Evolutionary conservation across 805 yeast species (phyloP), one percentile per base, ranked within the genome.

Genomic region (Zygosaccharomyces bisporus): DNA sequence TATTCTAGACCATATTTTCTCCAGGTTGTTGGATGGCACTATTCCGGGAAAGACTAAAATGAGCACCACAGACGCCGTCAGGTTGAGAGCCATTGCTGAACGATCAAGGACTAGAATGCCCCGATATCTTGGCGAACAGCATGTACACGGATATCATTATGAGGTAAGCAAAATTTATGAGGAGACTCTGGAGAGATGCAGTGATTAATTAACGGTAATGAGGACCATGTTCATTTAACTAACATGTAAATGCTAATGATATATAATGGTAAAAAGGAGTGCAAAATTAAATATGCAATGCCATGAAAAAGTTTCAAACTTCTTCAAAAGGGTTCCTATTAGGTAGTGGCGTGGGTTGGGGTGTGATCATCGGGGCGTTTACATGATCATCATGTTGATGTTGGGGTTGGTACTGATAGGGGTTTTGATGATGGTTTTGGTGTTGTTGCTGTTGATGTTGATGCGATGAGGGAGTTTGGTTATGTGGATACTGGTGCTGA

Each of bases 1-100:
- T 34, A 66, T 66, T 4, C 51, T 77, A 13, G 80, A 77, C 45
- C 49, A 48, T 7, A 63, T 70, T n/a, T 69, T 77, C 44, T 56
- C 62, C 9, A 59, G 60, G 17, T 51, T 75, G 16, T 57, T 73
- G 1, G 67, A 58, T 37, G 70, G 71, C 10, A 50, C 50, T 4
- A 59, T 63, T 10, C 67, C 68, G 7, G 72, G 69, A 20, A 46
- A 47, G 3, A 50, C 57, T 8, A 61, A 58, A 32, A 60, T 77
- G 60, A 70, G 67, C 23, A 62, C 60, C 6, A 80, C 86, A 0
- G 83, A 79, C 42, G 55, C 61, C 3, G 76, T 79, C 4, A 64
- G 86, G 44, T 65, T 79, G 16, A 63, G 67, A 23, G 75, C 79
- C 1, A 75, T 80, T 13, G 76, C 77, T 0, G 77, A 75, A 50